Evolutionary conservation across 2,329 filamentous ascomycete species (phyloP), one percentile per base, ranked within the genome.

Genomic region (Zymoseptoria brevis): DNA sequence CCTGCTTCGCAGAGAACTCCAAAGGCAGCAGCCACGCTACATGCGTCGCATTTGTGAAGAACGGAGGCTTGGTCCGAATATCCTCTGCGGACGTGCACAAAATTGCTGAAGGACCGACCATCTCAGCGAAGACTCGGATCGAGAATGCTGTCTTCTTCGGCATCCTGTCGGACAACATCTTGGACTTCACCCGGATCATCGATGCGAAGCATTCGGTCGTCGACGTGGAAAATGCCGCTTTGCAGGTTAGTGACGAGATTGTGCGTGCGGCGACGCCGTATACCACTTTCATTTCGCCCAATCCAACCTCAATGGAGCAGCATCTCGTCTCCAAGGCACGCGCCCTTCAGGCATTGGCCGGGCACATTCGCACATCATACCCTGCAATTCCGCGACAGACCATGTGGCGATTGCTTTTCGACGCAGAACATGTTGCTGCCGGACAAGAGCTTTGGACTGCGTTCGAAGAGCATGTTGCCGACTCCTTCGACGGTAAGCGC

Each of bases 141-240:
- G 90, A 96, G 70, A 92, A 99, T 75, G 92, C 92, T 2, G 88
- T 97, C 1, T 97, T 96, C 75, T 97, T 90, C 71, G 92, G 92
- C 1, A 85, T 84, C 53, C 85, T 89, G 70, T 87, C 62, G 49
- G 85, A 89, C 68, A 97, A 91, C 67, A 88, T 93, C n/a, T 76
- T 99, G n/a, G 86, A 91, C 62, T 90, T 99, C 67, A 83, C 87
- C 50, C 82, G 86, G 50, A 83, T 84, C 63, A 79, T 83, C 48
- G 84, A 86, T 57, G 61, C 57, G 16, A 79, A 81, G 3, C 96
- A 94, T 64, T 79, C 84, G 0, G 75, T 81, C 19, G 78, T 83
- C 22, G 89, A 96, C 67, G 81, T 95, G 24, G 86, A 89, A 60
- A 76, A 82, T 60, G 94, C 94, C 8, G 90, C 91, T 1, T 72